phyloP scores from a whole-genome alignment of 305 asterid species.

The Withania somnifera region DNA sequence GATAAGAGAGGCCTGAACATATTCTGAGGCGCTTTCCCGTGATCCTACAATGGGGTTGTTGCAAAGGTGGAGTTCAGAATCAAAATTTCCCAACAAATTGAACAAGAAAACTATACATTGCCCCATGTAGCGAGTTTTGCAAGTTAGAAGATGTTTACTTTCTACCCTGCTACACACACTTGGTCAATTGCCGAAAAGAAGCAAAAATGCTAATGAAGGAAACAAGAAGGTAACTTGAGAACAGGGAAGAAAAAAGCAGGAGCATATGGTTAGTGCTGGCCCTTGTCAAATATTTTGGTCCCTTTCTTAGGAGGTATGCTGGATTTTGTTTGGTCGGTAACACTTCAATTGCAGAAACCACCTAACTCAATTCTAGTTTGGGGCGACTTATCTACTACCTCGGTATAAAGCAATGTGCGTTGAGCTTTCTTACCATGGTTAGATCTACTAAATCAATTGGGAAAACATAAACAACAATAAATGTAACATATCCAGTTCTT shows the following conservation, averaged over 20 bases:
- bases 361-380: background rate
- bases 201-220: background rate
- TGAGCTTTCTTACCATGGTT: background rate
- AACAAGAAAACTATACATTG: background rate
- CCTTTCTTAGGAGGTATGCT: background rate
- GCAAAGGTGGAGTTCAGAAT: background rate
- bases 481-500: background rate
- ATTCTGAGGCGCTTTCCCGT: conserved; percentile 63
- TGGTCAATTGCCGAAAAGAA: background rate
- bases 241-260: background rate
- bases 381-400: background rate
- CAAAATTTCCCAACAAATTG: background rate
- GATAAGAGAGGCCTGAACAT: conserved; percentile 96
- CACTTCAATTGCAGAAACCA: background rate
- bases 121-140: background rate
- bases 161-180: background rate
- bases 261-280: background rate
- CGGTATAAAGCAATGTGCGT: background rate
- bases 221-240: background rate
- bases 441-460: background rate
- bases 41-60: conserved; percentile 45
- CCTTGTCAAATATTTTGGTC: background rate
- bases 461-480: background rate
- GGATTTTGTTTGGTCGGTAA: background rate
- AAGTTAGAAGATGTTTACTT: background rate